Conservation (phyloP, 2,329 filamentous ascomycete species). For the Scorias spongiosa region DNA sequence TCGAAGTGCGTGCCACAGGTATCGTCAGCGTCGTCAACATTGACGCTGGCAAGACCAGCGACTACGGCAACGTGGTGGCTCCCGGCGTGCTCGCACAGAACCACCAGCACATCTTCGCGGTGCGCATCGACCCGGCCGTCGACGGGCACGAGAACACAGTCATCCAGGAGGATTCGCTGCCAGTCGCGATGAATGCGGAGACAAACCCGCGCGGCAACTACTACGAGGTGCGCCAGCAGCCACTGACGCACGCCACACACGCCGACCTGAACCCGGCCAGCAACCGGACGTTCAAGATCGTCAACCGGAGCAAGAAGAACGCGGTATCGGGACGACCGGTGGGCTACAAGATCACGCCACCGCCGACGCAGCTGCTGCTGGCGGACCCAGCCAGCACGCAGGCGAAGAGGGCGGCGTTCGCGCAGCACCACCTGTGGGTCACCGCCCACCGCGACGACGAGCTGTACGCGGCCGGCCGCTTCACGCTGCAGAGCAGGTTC, state of each 20-base stretch:
- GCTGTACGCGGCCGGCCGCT: slow-evolving; percentile 44
- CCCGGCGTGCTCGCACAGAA: slow-evolving; percentile 53
- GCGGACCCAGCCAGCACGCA: slow-evolving; percentile 38
- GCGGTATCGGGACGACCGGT: slow-evolving; percentile 33
- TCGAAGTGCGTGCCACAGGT: slow-evolving; percentile 54
- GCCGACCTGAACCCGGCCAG: slow-evolving; percentile 32
- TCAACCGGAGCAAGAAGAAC: slow-evolving; percentile 29
- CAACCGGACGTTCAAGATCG: slow-evolving; percentile 35
- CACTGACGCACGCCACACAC: slow-evolving; percentile 33
- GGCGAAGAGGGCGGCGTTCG: slow-evolving; percentile 44
- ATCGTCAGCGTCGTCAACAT: slow-evolving; percentile 54
- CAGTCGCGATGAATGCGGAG: slow-evolving; percentile 36
- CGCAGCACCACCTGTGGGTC: slow-evolving; percentile 44
- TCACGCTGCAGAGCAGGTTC: slow-evolving; percentile 44
- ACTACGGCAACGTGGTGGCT: slow-evolving; percentile 54
- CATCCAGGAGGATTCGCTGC: slow-evolving; percentile 38
- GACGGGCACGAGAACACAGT: slow-evolving; percentile 31
- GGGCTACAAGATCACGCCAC: slow-evolving; percentile 35
- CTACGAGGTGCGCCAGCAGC: slow-evolving; percentile 32
- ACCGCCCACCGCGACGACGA: slow-evolving; percentile 42
- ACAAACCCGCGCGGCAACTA: slow-evolving; percentile 41
- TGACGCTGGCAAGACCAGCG: slow-evolving; percentile 47
- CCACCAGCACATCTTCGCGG: slow-evolving; percentile 61
- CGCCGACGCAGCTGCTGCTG: slow-evolving; percentile 35
- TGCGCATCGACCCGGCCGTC: slow-evolving; percentile 34